phyloP scores from a whole-genome alignment of 2,329 filamentous ascomycete species.

The Daldinia eschscholtzii region DNA sequence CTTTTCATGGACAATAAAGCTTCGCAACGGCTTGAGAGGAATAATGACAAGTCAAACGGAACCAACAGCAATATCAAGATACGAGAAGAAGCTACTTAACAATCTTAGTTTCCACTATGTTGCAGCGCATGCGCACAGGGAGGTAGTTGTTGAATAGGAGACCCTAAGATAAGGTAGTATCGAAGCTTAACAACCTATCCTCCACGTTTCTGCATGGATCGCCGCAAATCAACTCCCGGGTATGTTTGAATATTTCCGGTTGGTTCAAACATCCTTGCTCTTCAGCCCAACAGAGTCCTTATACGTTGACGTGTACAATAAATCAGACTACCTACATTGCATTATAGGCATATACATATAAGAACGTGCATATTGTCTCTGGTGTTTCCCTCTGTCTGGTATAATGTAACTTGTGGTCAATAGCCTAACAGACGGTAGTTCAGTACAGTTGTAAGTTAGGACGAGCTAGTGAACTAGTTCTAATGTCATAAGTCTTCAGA shows the following conservation, averaged over 20 bases:
- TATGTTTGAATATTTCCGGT: constrained; percentile 43
- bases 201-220: constrained; percentile 45
- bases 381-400: neutral
- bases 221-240: constrained; percentile 33
- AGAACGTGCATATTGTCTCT: constrained; percentile 5
- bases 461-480: neutral
- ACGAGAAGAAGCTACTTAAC: neutral
- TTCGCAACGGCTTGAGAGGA: neutral
- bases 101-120: constrained; percentile 13
- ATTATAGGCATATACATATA: constrained; percentile 3
- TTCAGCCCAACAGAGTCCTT: constrained; percentile 29
- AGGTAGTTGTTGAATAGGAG: constrained; percentile 19
- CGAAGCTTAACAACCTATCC: constrained; percentile 34
- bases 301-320: constrained; percentile 14
- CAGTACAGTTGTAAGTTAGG: neutral
- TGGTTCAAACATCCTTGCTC: constrained; percentile 33
- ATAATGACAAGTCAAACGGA: neutral
- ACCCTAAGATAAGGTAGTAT: constrained; percentile 26
- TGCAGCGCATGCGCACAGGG: constrained; percentile 19
- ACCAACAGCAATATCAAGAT: neutral
- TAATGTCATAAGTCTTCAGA: neutral
- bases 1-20: neutral
- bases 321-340: constrained; percentile 18
- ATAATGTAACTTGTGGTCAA: neutral
- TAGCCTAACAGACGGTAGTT: neutral